Evolutionary conservation across 768 basidiomycete species (phyloP).

Genomic region (Kwoniella sp.): DNA sequence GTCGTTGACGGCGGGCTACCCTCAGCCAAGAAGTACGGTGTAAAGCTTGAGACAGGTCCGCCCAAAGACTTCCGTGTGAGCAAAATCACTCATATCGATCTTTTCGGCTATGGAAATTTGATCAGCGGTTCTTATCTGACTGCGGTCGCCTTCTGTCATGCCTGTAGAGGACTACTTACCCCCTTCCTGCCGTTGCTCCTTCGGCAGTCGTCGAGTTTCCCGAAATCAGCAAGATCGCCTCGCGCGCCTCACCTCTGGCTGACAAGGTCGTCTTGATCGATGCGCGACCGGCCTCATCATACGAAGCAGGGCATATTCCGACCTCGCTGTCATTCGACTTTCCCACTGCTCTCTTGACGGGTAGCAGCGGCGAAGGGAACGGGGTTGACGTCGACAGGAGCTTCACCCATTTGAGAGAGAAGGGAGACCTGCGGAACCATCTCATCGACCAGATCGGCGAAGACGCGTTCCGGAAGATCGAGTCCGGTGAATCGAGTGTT

Average conservation of each 20-base stretch:
- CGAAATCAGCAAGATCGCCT: conserved; percentile 9
- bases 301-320: conserved; percentile 81
- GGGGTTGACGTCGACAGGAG: conserved; percentile 62
- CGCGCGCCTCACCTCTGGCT: neutral
- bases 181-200: conserved; percentile 79
- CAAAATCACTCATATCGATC: conserved; percentile 1
- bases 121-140: no score
- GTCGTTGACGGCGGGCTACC: conserved; percentile 90
- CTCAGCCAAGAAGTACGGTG: conserved; percentile 70
- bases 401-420: conserved; percentile 60
- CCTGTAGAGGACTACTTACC: conserved; percentile 68
- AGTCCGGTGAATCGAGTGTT: conserved; percentile 58
- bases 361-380: conserved; percentile 57
- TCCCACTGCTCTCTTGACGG: conserved; percentile 65
- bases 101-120: no score
- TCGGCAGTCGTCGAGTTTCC: conserved; percentile 61
- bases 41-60: conserved; percentile 36
- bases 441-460: conserved; percentile 65
- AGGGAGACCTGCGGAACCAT: conserved; percentile 63
- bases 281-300: conserved; percentile 11
- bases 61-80: conserved; percentile 16
- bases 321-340: conserved; percentile 83
- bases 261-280: conserved; percentile 64
- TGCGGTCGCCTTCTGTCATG: neutral
- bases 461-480: conserved; percentile 51